Conservation (phyloP, 106 monocot species). For the Allium sativum region DNA sequence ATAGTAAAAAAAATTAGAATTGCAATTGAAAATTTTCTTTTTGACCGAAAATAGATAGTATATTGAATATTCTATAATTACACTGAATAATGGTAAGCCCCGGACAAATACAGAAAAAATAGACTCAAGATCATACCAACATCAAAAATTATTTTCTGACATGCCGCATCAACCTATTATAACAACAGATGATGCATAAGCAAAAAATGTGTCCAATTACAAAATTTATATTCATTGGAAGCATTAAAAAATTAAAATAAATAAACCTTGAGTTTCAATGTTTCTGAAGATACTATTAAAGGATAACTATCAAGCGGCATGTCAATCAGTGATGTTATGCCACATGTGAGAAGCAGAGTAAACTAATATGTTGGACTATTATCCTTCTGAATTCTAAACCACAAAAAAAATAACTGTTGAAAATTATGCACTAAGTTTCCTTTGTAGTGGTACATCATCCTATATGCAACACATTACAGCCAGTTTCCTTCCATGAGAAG, state of each 20-base stretch:
- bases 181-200: not conserved
- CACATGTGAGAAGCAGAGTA: slow-evolving; percentile 38
- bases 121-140: slow-evolving; percentile 48
- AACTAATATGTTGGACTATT: no score
- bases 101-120: not conserved
- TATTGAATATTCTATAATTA: not conserved
- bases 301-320: slow-evolving; percentile 95
- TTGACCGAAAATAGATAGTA: no score
- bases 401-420: no score
- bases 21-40: not conserved
- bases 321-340: slow-evolving; percentile 88
- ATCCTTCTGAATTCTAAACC: no score
- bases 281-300: slow-evolving; percentile 80
- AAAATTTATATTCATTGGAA: no score
- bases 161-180: slow-evolving; percentile 70
- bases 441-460: no score
- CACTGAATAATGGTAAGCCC: no score
- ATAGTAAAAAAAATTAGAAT: not conserved
- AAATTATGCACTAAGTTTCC: no score
- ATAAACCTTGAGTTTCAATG: slow-evolving; percentile 63
- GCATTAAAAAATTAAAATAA: not conserved
- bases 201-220: no score
- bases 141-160: slow-evolving; percentile 76
- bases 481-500: no score
- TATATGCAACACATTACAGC: no score